A percentile compares a stretch with the other conserved stretches of the same genome.
Conservation (phyloP, 257 asterid genomes). For the Penstemon barbatus region DNA sequence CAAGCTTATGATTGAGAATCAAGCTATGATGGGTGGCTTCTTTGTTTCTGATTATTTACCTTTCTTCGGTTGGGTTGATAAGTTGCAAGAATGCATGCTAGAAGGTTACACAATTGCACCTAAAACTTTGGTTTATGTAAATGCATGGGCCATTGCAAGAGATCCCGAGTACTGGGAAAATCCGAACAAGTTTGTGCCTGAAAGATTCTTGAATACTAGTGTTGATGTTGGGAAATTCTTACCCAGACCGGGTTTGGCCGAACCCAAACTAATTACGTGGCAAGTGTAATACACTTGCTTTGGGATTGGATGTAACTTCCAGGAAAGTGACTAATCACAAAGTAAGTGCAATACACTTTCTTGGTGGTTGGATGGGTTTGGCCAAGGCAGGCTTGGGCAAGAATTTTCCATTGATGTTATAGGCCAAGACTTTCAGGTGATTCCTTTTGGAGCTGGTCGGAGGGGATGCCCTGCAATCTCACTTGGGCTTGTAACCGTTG, state of each 20-base stretch:
- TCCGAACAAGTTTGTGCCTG: slow-evolving; percentile 27
- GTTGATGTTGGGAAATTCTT: too few species aligned
- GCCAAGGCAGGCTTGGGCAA: too few species aligned
- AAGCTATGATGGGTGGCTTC: slow-evolving; percentile 22
- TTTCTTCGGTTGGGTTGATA: slow-evolving; percentile 28
- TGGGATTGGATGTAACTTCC: too few species aligned
- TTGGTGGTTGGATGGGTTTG: too few species aligned
- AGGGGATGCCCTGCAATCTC: slow-evolving; percentile 33
- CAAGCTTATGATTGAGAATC: slow-evolving; percentile 26
- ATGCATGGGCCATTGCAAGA: slow-evolving; percentile 36
- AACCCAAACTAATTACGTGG: too few species aligned
- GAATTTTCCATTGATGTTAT: slow-evolving; percentile 22
- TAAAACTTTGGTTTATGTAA: slow-evolving; percentile 29
- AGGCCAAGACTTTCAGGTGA: slow-evolving; percentile 26
- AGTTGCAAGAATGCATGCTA: slow-evolving; percentile 13
- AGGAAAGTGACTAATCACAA: too few species aligned
- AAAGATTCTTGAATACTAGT: slow-evolving; percentile 25
- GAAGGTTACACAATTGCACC: slow-evolving; percentile 31
- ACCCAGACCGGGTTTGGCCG: too few species aligned
- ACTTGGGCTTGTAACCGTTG: slow-evolving; percentile 25
- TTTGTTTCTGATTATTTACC: slow-evolving; percentile 29
- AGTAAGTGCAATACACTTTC: too few species aligned
- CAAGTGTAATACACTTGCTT: too few species aligned
- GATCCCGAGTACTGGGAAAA: slow-evolving; percentile 28
- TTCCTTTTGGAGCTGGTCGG: slow-evolving; percentile 35